Conservation (phyloP, 805 yeast species). For the Nakazawaea sp. region DNA sequence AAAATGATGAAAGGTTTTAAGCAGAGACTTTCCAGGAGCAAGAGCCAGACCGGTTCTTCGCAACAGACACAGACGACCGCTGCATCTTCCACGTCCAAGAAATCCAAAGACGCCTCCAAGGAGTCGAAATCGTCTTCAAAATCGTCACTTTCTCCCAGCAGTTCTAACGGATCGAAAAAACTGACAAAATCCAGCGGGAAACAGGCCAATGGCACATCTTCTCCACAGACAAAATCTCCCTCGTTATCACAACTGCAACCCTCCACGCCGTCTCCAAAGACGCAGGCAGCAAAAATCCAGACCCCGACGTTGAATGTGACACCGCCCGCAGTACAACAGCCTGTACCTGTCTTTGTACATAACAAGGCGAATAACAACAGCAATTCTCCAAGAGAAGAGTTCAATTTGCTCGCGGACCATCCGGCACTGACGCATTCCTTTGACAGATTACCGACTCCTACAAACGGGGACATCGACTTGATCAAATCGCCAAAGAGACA, state of each 20-base stretch:
- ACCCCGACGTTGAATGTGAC: constrained; percentile 9
- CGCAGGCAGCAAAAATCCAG: not conserved
- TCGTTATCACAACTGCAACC: constrained; percentile 2
- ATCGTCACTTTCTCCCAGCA: not conserved
- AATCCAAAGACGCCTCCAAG: not conserved
- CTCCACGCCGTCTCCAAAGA: constrained; percentile 8
- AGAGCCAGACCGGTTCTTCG: constrained; percentile 20
- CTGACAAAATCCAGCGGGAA: constrained; percentile 4
- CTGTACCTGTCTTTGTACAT: constrained; percentile 11
- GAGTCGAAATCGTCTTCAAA: not conserved
- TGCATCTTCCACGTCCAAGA: constrained; percentile 20
- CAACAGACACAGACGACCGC: constrained; percentile 16
- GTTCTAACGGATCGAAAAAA: too few species aligned
- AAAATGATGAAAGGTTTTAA: constrained; percentile 69
- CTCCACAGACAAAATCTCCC: constrained; percentile 4
- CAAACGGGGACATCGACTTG: constrained; percentile 69
- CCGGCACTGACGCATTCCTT: constrained; percentile 44
- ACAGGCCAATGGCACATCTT: constrained; percentile 3
- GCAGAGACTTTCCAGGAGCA: constrained; percentile 40
- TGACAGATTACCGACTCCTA: constrained; percentile 53
- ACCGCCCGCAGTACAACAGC: constrained; percentile 13
- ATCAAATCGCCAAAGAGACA: constrained; percentile 86
- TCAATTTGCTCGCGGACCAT: constrained; percentile 14
- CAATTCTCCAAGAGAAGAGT: constrained; percentile 9
- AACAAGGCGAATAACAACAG: not conserved